These are phyloP conservation scores for Trebouxiophyceae sp. DNA, from an alignment of 163 green algal species.

Conservation along the genomic window DNA sequence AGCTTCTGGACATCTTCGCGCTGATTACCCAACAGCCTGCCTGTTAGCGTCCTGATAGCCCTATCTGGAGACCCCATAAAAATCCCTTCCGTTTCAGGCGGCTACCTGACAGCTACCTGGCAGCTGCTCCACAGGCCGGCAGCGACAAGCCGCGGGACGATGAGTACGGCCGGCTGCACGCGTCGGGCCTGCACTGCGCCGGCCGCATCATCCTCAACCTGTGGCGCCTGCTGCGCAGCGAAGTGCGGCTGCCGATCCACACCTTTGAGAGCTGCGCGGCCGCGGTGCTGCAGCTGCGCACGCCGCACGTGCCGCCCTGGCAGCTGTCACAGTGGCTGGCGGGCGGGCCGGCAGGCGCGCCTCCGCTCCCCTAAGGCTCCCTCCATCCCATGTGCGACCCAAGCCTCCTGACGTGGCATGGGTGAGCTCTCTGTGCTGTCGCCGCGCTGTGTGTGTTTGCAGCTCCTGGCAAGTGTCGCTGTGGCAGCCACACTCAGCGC, in stretches of 20 bases:
- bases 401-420: no score
- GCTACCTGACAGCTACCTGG: no score
- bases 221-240: constrained; percentile 81
- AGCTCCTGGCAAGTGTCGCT: no score
- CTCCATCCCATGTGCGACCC: no score
- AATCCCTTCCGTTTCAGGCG: no score
- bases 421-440: no score
- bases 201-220: constrained; percentile 91
- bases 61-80: no score
- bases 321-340: constrained; percentile 64
- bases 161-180: constrained; percentile 63
- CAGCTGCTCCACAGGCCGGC: constrained; percentile 28
- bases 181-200: constrained; percentile 56
- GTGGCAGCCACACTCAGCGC: no score
- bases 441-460: background rate
- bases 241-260: constrained; percentile 93
- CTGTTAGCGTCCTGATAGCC: no score
- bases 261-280: constrained; percentile 72
- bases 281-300: constrained; percentile 69
- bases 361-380: no score
- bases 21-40: no score
- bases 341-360: constrained; percentile 10
- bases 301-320: constrained; percentile 52
- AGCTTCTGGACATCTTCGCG: no score
- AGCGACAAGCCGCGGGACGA: constrained; percentile 52